Conservation (phyloP, 495 filamentous ascomycete species). For the Xylaria grammica region DNA sequence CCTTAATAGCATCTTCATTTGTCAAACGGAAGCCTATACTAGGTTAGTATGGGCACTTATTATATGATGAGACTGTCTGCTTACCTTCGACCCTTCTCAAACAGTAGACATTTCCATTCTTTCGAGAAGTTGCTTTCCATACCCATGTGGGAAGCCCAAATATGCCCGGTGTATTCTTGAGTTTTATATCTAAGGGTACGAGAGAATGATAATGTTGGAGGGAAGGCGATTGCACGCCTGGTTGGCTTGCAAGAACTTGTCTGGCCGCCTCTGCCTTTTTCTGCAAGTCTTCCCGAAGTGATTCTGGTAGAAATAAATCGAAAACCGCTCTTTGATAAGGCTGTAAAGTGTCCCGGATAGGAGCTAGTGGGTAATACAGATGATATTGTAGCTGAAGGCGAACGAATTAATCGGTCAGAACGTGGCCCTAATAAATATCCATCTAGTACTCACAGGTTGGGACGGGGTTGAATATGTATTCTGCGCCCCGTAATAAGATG, state of each 20-base stretch:
- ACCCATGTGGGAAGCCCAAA: constrained; percentile 92
- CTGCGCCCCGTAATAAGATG: constrained; percentile 54
- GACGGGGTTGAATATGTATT: constrained; percentile 51
- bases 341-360: constrained; percentile 75
- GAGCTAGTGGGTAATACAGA: constrained; percentile 86
- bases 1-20: constrained; percentile 84
- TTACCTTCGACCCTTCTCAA: constrained; percentile 79
- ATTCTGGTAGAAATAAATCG: constrained; percentile 88
- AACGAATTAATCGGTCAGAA: not conserved
- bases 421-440: not conserved
- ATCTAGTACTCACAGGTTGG: constrained; percentile 66
- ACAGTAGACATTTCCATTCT: constrained; percentile 83
- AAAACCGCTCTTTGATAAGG: constrained; percentile 84
- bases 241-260: constrained; percentile 78
- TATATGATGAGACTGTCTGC: constrained; percentile 37
- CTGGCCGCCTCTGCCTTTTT: constrained; percentile 84
- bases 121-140: constrained; percentile 90
- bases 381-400: constrained; percentile 77
- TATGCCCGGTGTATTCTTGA: constrained; percentile 68
- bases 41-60: constrained; percentile 20
- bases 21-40: constrained; percentile 66
- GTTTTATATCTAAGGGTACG: constrained; percentile 83
- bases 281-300: constrained; percentile 84
- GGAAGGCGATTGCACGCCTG: constrained; percentile 60
- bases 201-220: constrained; percentile 90